Conservation (phyloP, 257 asterid species). For the Echium plantagineum region DNA sequence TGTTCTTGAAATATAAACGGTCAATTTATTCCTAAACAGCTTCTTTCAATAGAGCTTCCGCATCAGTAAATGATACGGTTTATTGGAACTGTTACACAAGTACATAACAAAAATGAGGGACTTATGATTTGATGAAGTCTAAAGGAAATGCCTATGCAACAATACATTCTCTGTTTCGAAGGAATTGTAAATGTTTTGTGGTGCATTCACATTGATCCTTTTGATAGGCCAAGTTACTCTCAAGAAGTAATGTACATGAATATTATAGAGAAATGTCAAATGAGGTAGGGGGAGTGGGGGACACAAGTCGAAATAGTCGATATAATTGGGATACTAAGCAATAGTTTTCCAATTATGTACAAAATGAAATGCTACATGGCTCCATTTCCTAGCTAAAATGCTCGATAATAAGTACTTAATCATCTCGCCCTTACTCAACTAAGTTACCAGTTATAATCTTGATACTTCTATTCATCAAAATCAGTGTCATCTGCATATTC, state of each 20-base stretch:
- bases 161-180: no score
- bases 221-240: background rate
- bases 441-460: no score
- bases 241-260: background rate
- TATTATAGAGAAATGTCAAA: background rate
- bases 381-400: background rate
- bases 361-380: background rate
- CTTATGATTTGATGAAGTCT: no score
- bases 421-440: background rate
- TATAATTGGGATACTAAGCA: background rate
- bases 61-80: no score
- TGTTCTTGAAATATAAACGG: no score
- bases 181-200: background rate
- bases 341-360: background rate
- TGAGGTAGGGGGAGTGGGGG: background rate
- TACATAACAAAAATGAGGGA: no score
- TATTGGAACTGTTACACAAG: no score
- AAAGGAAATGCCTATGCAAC: no score
- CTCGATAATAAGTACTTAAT: background rate
- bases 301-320: background rate
- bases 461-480: constrained; percentile 16
- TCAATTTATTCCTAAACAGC: no score
- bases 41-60: no score
- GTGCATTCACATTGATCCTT: background rate
- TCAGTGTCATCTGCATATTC: constrained; percentile 55